Evolutionary conservation across 2,329 filamentous ascomycete species (phyloP), one percentile per base, ranked within the genome.

Genomic region (Colletotrichum caudatum): DNA sequence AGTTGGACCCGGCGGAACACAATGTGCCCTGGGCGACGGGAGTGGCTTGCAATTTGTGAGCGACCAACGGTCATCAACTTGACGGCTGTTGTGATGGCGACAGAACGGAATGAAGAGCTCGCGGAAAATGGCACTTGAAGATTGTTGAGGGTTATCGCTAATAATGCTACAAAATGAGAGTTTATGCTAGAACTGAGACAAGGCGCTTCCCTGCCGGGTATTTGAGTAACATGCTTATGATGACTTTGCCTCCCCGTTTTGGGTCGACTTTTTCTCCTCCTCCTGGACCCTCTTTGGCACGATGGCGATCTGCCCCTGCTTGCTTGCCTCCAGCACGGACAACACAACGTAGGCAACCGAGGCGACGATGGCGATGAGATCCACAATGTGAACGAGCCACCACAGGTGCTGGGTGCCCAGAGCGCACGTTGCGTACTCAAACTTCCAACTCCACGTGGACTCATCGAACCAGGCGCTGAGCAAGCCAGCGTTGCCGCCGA

Each of bases 381-480:
- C 91, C 44, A 94, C 72, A 57, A 95, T 86, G 84, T 98, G 95
- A 7, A 96, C 90, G 5, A 89, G 86, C 96, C 96, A 99, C 96
- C 96, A 99, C 64, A 95, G 87, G 83, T 97, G 94, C 85, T 98
- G 95, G 33, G 91, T 89, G 0, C 96, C 96, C 46, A 97, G 83
- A 3, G 88, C 86, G 79, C 96, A 99, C 74, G 89, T 92, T 11
- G 84, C 85, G 76, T 96, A 96, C 76, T 95, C 93, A 75, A 93
- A 93, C 74, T 87, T 87, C 96, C 96, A 99, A 79, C 93, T 89
- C 85, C 89, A 91, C 1, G 82, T 81, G 2, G 86, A 84, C 67
- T 88, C 81, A 79, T 98, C 94, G 78, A 95, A 98, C 95, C 95
- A 99, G 0, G 93, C 87, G 73, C 93, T 96, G 51, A 99, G 82